Evolutionary conservation across 371 early-diverging fungal species (phyloP).

Genomic region (Mortierella sp.): DNA sequence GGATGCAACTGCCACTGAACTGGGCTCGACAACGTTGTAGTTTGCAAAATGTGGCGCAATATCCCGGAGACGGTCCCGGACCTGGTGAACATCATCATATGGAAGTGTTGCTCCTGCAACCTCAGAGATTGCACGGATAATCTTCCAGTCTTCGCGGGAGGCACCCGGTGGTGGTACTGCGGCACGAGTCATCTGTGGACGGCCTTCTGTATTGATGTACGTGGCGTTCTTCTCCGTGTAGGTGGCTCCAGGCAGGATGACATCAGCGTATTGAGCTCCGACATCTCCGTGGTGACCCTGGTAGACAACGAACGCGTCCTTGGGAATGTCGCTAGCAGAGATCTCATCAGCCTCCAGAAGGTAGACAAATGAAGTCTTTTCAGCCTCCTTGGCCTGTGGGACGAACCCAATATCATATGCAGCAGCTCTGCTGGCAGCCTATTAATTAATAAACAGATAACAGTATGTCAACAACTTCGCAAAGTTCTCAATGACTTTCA

Average conservation of each 20-base stretch:
- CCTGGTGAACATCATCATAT: conserved; percentile 84
- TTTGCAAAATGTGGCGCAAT: conserved; percentile 86
- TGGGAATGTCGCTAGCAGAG: conserved; percentile 73
- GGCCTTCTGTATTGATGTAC: conserved; percentile 95
- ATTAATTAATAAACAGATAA: neutral
- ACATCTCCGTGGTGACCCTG: conserved; percentile 97
- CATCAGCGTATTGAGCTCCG: conserved; percentile 93
- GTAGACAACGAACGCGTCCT: conserved; percentile 95
- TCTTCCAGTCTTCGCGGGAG: conserved; percentile 98
- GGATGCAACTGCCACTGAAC: conserved; percentile 58
- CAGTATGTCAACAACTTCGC: neutral
- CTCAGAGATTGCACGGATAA: conserved; percentile 94
- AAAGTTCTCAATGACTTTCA: neutral
- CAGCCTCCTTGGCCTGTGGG: conserved; percentile 59
- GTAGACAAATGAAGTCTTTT: conserved; percentile 81
- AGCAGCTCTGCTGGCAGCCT: conserved; percentile 86
- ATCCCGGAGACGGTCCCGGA: conserved; percentile 88
- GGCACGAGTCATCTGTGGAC: conserved; percentile 89
- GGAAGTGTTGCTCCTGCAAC: conserved; percentile 84
- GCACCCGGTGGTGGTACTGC: conserved; percentile 91
- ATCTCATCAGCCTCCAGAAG: conserved; percentile 93
- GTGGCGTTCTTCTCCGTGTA: conserved; percentile 96
- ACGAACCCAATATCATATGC: conserved; percentile 91
- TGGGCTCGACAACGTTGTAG: conserved; percentile 74
- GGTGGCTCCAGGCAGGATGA: conserved; percentile 92